These are phyloP conservation scores for Cynara cardunculus DNA, from an alignment of 129 eudicot genomes.

Conservation along the genomic window DNA sequence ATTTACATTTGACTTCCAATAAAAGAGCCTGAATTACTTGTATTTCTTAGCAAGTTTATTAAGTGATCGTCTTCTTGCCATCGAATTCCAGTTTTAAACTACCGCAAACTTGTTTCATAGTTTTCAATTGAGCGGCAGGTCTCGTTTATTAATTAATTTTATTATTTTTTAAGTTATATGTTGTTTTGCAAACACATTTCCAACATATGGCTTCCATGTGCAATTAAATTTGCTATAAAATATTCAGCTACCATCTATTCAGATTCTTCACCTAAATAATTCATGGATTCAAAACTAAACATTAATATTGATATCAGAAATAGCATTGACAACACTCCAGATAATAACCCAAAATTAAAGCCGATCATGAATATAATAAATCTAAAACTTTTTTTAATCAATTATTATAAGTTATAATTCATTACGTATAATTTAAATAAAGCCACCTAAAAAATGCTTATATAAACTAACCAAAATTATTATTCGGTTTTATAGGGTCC, in stretches of 20 bases:
- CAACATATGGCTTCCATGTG: neutral
- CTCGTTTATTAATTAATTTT: too few relatives aligned
- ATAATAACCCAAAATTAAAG: neutral
- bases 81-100: too few relatives aligned
- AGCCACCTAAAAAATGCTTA: slow-evolving; percentile 19
- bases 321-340: neutral
- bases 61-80: neutral
- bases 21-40: too few relatives aligned
- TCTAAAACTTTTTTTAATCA: neutral
- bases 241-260: neutral
- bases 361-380: neutral
- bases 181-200: neutral
- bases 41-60: neutral
- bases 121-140: too few relatives aligned
- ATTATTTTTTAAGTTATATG: neutral
- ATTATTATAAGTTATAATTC: neutral
- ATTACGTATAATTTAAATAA: neutral
- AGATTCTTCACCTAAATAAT: neutral
- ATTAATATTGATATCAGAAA: too few relatives aligned
- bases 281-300: neutral
- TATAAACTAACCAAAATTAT: slow-evolving; percentile 22
- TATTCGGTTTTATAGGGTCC: slow-evolving; percentile 15
- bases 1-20: too few relatives aligned
- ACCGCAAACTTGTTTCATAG: too few relatives aligned
- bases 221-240: neutral